phyloP scores from a whole-genome alignment of 768 basidiomycete genomes.

The Sporobolomyces pararoseus region DNA sequence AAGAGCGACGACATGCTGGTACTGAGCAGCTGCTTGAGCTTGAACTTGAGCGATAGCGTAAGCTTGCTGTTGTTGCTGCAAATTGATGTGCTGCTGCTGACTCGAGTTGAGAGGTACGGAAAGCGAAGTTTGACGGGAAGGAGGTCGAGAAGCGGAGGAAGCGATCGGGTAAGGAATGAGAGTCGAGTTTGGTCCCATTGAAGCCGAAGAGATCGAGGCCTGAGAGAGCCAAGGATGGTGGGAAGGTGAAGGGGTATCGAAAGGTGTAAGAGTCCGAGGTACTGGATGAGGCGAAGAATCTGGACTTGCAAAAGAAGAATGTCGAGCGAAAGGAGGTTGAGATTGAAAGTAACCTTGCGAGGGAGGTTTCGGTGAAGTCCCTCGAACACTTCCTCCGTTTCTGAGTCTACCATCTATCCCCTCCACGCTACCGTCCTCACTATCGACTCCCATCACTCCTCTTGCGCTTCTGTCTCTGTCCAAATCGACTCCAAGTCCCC shows the following conservation, averaged over 20 bases:
- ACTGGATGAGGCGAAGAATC: constrained; percentile 10
- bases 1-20: constrained; percentile 32
- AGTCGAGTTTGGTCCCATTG: not conserved
- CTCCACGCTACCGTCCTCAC: constrained; percentile 9
- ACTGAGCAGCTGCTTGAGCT: constrained; percentile 33
- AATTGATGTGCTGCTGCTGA: constrained; percentile 8
- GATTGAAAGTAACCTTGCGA: constrained; percentile 6
- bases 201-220: not conserved
- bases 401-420: not conserved
- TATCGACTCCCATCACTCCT: no score
- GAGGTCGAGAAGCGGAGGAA: constrained; percentile 13
- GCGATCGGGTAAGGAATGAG: constrained; percentile 10
- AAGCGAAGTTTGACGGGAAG: constrained; percentile 23
- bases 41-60: constrained; percentile 35
- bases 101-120: constrained; percentile 16
- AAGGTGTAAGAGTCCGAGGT: not conserved
- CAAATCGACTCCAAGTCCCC: constrained; percentile 20
- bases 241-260: not conserved
- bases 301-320: not conserved
- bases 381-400: not conserved
- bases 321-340: not conserved
- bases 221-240: not conserved
- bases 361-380: not conserved
- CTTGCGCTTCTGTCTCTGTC: no score
- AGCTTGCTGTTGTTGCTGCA: constrained; percentile 28